Conservation (phyloP, 2,329 filamentous ascomycete genomes). For the Sphaerulina populicola region DNA sequence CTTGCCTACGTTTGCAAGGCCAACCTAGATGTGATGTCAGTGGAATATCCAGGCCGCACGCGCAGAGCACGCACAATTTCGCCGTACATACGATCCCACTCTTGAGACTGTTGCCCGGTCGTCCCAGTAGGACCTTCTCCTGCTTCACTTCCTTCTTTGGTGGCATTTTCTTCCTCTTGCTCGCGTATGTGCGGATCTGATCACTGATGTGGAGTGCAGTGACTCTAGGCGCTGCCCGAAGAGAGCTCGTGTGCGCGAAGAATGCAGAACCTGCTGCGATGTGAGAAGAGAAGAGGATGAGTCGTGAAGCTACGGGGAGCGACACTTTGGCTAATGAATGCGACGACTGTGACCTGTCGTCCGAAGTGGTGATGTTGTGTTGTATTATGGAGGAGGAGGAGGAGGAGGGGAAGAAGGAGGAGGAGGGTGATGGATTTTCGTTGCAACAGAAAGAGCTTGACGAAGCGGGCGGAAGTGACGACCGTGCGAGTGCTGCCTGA, state of each 20-base stretch:
- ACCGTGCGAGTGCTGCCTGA: no score
- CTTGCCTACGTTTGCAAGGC: slow-evolving; percentile 98
- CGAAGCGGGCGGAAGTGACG: not conserved
- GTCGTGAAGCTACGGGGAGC: slow-evolving; percentile 20
- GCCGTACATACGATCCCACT: slow-evolving; percentile 81
- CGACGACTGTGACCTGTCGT: slow-evolving; percentile 30
- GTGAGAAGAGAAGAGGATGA: slow-evolving; percentile 23
- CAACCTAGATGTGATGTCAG: slow-evolving; percentile 60
- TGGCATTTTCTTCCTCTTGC: slow-evolving; percentile 64
- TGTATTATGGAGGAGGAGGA: not conserved
- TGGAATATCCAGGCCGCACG: slow-evolving; percentile 30
- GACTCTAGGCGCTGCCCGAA: slow-evolving; percentile 13
- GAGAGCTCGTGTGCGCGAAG: slow-evolving; percentile 13
- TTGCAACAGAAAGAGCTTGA: not conserved
- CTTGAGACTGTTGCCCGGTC: slow-evolving; percentile 96
- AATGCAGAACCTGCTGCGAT: slow-evolving; percentile 33
- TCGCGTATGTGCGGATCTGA: slow-evolving; percentile 46
- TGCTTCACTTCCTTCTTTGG: slow-evolving; percentile 88
- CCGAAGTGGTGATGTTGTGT: not conserved
- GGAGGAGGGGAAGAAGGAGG: no score
- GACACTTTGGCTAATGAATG: slow-evolving; percentile 24
- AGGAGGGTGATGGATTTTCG: not conserved
- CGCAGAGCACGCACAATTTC: slow-evolving; percentile 29
- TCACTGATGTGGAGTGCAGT: slow-evolving; percentile 12
- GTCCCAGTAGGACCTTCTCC: slow-evolving; percentile 92